A percentile compares a stretch with the other conserved stretches of the same genome.
Evolutionary conservation across 2,329 filamentous ascomycete genomes (phyloP).

Genomic region (Neopestalotiopsis rosae): DNA sequence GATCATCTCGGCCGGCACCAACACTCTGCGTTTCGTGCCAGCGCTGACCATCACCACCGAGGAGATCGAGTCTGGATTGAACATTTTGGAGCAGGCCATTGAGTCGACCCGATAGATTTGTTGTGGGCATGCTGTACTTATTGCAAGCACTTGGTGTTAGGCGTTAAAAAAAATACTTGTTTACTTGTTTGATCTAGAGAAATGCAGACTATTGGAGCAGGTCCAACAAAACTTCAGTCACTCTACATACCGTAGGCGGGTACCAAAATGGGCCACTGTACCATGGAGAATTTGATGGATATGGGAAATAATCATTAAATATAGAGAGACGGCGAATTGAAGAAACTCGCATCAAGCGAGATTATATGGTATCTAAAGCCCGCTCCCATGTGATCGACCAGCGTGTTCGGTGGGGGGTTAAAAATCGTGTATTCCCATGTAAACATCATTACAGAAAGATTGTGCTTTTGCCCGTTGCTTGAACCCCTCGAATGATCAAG

Average conservation of each 20-base stretch:
- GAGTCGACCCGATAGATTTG: conserved; percentile 38
- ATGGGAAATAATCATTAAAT: not conserved
- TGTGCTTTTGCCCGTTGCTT: not conserved
- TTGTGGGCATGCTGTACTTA: conserved; percentile 1
- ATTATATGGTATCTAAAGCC: not conserved
- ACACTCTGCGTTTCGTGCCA: conserved; percentile 91
- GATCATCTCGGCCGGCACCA: conserved; percentile 90
- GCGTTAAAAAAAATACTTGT: conserved; percentile 17
- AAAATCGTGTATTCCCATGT: not conserved
- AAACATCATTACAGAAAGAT: not conserved
- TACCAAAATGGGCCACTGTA: not conserved
- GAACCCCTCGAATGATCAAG: not conserved
- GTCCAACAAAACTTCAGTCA: no score
- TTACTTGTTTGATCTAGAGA: not conserved
- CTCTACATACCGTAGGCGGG: no score
- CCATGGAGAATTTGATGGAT: not conserved
- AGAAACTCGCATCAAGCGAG: not conserved
- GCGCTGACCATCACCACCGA: conserved; percentile 79
- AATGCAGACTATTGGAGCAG: not conserved
- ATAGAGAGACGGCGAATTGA: not conserved
- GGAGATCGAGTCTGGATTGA: conserved; percentile 80
- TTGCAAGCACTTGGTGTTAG: conserved; percentile 12
- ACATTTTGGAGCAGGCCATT: conserved; percentile 75
- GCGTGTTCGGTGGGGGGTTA: not conserved
- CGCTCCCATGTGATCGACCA: conserved; percentile 3